Evolutionary conservation across 1,284 basidiomycete genomes (phyloP).

Genomic region (Cutaneotrichosporon daszewskae): DNA sequence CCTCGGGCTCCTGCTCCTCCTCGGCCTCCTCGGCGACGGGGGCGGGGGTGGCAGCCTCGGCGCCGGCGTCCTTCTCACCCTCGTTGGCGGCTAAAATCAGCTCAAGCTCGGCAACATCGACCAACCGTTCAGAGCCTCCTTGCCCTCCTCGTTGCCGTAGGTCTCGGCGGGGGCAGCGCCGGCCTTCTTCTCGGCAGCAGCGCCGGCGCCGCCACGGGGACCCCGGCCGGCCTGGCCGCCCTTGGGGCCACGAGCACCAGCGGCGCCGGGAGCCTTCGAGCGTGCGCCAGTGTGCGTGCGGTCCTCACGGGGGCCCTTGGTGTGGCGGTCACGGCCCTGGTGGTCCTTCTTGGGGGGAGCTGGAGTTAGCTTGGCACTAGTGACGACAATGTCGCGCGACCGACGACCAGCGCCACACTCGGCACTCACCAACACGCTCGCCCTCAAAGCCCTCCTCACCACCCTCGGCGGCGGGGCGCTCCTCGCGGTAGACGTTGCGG

Average conservation of each 20-base stretch:
- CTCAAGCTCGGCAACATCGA: conserved; percentile 12
- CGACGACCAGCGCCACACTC: too few relatives aligned
- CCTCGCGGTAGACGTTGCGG: conserved; percentile 32
- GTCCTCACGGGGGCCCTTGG: conserved; percentile 42
- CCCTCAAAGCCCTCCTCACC: conserved; percentile 42
- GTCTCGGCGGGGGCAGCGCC: conserved; percentile 57
- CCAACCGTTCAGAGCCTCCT: conserved; percentile 62
- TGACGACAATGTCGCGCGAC: too few relatives aligned
- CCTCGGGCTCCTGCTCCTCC: conserved; percentile 71
- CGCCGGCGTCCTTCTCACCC: conserved; percentile 45
- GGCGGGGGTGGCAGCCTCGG: conserved; percentile 40
- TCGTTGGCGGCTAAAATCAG: conserved; percentile 47
- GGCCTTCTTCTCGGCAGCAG: conserved; percentile 66
- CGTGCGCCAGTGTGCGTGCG: conserved; percentile 29
- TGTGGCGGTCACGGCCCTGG: conserved; percentile 40
- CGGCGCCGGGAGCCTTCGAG: conserved; percentile 29
- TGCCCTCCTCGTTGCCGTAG: conserved; percentile 84
- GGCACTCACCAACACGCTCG: conserved; percentile 44
- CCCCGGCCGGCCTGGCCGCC: conserved; percentile 17
- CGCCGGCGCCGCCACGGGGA: conserved; percentile 22
- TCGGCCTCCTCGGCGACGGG: conserved; percentile 26
- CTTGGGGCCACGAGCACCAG: conserved; percentile 36
- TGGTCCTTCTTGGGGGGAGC: conserved; percentile 30
- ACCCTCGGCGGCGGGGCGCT: conserved; percentile 23
- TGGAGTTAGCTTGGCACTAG: too few relatives aligned